These are phyloP conservation scores for Salix viminalis DNA, from an alignment of 345 rosid species.

Conservation along the genomic window DNA sequence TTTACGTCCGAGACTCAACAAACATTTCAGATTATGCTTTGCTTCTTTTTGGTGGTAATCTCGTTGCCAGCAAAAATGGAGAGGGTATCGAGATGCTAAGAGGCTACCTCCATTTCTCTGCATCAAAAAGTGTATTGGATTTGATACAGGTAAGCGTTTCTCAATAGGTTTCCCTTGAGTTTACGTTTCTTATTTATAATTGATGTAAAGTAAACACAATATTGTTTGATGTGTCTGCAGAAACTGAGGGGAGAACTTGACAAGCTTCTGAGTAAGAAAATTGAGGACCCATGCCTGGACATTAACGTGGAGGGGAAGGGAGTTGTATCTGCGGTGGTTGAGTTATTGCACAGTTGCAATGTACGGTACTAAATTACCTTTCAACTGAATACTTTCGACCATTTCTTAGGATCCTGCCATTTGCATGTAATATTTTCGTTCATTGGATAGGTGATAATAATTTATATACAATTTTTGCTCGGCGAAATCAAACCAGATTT, in stretches of 20 bases:
- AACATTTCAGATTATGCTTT: constrained; percentile 94
- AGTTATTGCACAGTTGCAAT: constrained; percentile 54
- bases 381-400: not conserved
- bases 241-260: constrained; percentile 76
- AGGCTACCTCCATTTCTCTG: constrained; percentile 94
- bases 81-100: constrained; percentile 95
- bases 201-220: not conserved
- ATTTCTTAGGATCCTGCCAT: not conserved
- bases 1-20: constrained; percentile 78
- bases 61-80: constrained; percentile 63
- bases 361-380: not conserved
- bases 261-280: constrained; percentile 71
- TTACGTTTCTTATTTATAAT: not conserved
- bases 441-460: not conserved
- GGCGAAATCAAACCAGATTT: not conserved
- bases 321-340: constrained; percentile 82
- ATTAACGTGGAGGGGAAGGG: constrained; percentile 73
- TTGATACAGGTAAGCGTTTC: constrained; percentile 55
- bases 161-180: not conserved
- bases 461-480: not conserved
- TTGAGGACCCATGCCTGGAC: constrained; percentile 79
- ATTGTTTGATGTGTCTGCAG: constrained; percentile 32
- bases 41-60: constrained; percentile 85
- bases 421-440: not conserved
- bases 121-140: constrained; percentile 70